Base-by-base conservation (phyloP, 345 rosid species). In the Citrus cavaleriei region DNA sequence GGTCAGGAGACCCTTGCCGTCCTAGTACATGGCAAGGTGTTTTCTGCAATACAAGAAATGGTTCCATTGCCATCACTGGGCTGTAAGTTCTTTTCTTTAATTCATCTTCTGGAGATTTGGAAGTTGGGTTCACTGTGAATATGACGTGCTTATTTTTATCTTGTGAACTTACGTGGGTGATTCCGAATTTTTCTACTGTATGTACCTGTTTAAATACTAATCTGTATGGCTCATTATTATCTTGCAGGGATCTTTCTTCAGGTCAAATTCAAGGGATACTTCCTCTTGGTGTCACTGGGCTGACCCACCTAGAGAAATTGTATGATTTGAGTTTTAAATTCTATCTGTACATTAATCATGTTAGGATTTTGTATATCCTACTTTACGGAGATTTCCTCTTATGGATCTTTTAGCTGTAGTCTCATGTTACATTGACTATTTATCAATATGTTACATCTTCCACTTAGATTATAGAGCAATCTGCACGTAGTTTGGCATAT, bases 1-100 rank as follows among this genome's bases (percentile, higher is more conserved):
- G 95, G 93, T 88, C 86, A n/a, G 95, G 95, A 12, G 92, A 91
- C 68, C 95, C 95, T n/a, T 91, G 95, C 51, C 85, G 79, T 71
- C 92, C 90, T 25, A 63, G 42, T 77, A 59, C 79, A 7, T 88
- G 95, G 95, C 46, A 79, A 71, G 93, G 90, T 66, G 78, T 91
- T 79, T 62, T n/a, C 58, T 91, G 95, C 81, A 73, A 72, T 42
- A 4, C 54, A 63, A 55, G 46, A 58, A 76, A 78, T 72, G 87
- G 85, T 27, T 80, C 80, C 79, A 34, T 70, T 38, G 69, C 67
- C 63, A 84, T 91, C 83, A 85, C 84, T 37, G 77, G 64, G 74
- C 76, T 90, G 95, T 91, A 84, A 79, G 93, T 71, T 54, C 30
- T 69, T 87, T 70, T 69, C 30, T 68, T 86, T 73, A 42, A 40